Conservation (phyloP, 2,329 filamentous ascomycete species). For the Venturia aucupariae region DNA sequence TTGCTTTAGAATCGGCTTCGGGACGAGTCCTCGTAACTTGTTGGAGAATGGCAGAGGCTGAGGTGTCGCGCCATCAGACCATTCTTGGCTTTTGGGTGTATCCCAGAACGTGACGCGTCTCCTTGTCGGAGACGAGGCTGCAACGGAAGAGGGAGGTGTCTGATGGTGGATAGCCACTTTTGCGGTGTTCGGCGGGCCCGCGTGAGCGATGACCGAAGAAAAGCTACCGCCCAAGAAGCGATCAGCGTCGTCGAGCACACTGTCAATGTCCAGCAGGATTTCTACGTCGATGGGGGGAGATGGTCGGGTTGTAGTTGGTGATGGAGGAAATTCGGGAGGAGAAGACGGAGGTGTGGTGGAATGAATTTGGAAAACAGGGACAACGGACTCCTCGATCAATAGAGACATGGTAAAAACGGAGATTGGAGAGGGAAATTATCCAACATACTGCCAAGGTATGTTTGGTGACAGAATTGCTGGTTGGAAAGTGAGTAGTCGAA, state of each 20-base stretch:
- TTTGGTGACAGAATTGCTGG: background rate
- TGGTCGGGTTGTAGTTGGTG: background rate
- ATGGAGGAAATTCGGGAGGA: background rate
- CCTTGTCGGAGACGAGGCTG: slow-evolving; percentile 2
- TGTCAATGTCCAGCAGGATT: background rate
- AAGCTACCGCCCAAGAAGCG: slow-evolving; percentile 35
- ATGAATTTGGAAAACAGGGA: background rate
- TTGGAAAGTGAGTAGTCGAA: no score
- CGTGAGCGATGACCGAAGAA: slow-evolving; percentile 25
- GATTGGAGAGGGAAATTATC: no score
- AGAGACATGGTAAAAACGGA: background rate
- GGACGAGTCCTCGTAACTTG: background rate
- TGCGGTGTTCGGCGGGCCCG: slow-evolving; percentile 18
- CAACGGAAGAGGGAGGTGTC: slow-evolving; percentile 31
- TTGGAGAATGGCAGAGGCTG: background rate
- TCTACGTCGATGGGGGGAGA: slow-evolving; percentile 6
- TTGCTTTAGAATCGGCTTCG: background rate
- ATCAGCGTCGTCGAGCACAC: slow-evolving; percentile 30
- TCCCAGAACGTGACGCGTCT: slow-evolving; percentile 2
- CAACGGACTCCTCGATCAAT: background rate
- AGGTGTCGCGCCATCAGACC: background rate
- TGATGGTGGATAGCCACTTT: slow-evolving; percentile 25
- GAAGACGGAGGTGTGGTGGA: background rate
- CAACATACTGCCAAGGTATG: background rate
- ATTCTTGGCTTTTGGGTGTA: background rate